These are phyloP conservation scores for Platismatia glauca DNA, from an alignment of 495 filamentous ascomycete species.

Conservation along the genomic window DNA sequence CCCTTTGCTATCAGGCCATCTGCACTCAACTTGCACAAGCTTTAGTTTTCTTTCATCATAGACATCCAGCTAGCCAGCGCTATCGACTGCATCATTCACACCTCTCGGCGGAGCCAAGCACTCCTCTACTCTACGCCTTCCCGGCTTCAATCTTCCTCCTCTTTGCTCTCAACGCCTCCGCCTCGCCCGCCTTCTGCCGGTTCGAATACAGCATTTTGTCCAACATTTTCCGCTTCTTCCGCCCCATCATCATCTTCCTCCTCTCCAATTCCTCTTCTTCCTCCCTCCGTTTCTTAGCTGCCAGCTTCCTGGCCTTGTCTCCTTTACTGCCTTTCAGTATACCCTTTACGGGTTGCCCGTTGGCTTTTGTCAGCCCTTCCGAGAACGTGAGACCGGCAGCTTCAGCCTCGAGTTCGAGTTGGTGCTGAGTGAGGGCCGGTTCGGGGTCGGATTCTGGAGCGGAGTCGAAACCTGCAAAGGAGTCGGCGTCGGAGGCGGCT, in stretches of 20 bases:
- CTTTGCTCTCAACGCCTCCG: constrained; percentile 65
- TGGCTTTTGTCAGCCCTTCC: constrained; percentile 23
- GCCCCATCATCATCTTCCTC: constrained; percentile 86
- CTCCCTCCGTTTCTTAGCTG: constrained; percentile 57
- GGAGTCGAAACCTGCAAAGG: constrained; percentile 37
- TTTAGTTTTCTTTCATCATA: constrained; percentile 4
- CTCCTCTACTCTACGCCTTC: not conserved
- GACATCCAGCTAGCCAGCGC: not conserved
- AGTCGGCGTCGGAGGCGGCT: constrained; percentile 33
- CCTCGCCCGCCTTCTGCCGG: constrained; percentile 72
- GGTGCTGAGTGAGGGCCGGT: constrained; percentile 49
- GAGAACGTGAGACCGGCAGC: constrained; percentile 51
- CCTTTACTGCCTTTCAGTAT: constrained; percentile 35
- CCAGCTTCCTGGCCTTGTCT: constrained; percentile 47
- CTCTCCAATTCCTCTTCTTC: constrained; percentile 78
- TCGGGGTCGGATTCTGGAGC: constrained; percentile 49
- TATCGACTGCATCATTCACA: not conserved
- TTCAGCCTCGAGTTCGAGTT: constrained; percentile 88
- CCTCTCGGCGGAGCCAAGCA: not conserved
- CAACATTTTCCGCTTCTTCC: constrained; percentile 81
- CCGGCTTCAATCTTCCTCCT: constrained; percentile 42
- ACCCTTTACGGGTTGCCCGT: constrained; percentile 34
- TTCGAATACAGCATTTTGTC: constrained; percentile 91
- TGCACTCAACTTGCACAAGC: constrained; percentile 4
- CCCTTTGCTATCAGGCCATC: not conserved